Evolutionary conservation across 2,329 filamentous ascomycete species (phyloP).

Genomic region (Sporothrix luriei): DNA sequence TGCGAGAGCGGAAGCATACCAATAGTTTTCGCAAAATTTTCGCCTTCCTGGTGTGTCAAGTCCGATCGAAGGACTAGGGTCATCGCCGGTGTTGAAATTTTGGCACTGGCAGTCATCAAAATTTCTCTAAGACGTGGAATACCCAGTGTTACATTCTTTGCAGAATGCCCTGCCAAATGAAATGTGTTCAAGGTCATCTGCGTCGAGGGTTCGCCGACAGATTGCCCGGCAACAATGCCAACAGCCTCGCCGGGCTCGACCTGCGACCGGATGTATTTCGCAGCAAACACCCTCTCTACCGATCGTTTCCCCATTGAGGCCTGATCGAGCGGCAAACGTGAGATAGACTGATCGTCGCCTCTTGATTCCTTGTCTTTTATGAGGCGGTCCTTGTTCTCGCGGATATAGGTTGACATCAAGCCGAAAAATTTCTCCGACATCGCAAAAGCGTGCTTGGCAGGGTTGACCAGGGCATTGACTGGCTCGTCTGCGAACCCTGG

Average conservation of each 20-base stretch:
- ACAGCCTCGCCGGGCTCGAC: constrained; percentile 96
- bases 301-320: constrained; percentile 63
- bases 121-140: constrained; percentile 97
- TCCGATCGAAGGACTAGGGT: constrained; percentile 77
- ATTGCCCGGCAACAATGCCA: constrained; percentile 94
- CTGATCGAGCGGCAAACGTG: constrained; percentile 41
- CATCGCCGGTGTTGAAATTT: constrained; percentile 90
- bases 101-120: constrained; percentile 90
- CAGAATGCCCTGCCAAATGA: constrained; percentile 96
- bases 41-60: constrained; percentile 66
- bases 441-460: constrained; percentile 76
- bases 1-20: constrained; percentile 82
- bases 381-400: constrained; percentile 69
- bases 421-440: constrained; percentile 86
- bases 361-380: constrained; percentile 55
- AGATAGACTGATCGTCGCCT: constrained; percentile 32
- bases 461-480: constrained; percentile 70
- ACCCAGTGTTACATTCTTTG: constrained; percentile 98
- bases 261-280: constrained; percentile 90
- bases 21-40: constrained; percentile 88
- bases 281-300: constrained; percentile 80
- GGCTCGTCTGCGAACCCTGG: constrained; percentile 69
- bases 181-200: constrained; percentile 99
- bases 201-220: constrained; percentile 93
- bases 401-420: constrained; percentile 73